Evolutionary conservation across 495 filamentous ascomycete genomes (phyloP).

Genomic region (Lophiotrema nucula): DNA sequence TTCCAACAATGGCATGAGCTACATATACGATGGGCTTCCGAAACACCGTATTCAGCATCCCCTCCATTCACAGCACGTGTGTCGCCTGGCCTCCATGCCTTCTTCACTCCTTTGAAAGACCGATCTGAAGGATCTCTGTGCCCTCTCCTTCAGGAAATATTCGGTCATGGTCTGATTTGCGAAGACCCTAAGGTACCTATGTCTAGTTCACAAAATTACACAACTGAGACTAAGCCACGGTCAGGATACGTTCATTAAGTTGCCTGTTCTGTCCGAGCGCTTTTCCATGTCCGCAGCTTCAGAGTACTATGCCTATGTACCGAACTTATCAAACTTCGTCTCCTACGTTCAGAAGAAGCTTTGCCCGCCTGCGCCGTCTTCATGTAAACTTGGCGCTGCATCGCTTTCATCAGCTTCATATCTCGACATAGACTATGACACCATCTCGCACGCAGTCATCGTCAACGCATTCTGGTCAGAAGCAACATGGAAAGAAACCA

Average conservation of each 20-base stretch:
- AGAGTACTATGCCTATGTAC: constrained; percentile 67
- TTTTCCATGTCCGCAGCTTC: constrained; percentile 64
- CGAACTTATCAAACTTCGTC: constrained; percentile 55
- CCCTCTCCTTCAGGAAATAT: constrained; percentile 57
- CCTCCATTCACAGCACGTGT: constrained; percentile 72
- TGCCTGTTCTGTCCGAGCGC: constrained; percentile 59
- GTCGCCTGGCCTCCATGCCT: constrained; percentile 79
- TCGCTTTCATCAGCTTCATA: constrained; percentile 55
- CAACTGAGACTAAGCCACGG: background rate
- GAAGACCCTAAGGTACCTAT: constrained; percentile 12
- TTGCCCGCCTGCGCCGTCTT: constrained; percentile 43
- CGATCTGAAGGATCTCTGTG: constrained; percentile 55
- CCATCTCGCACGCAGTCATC: constrained; percentile 62
- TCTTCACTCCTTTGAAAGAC: constrained; percentile 61
- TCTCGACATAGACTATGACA: constrained; percentile 77
- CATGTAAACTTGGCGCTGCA: constrained; percentile 31
- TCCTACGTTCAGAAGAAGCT: constrained; percentile 56
- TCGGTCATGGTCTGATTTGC: constrained; percentile 53
- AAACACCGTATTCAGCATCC: constrained; percentile 53
- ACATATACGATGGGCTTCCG: constrained; percentile 75
- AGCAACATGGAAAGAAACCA: constrained; percentile 52
- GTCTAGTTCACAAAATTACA: background rate
- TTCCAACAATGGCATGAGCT: constrained; percentile 69
- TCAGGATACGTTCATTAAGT: constrained; percentile 67
- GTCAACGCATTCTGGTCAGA: constrained; percentile 61